Conservation (phyloP, 306 rosid species). For the Quercus wislizeni region DNA sequence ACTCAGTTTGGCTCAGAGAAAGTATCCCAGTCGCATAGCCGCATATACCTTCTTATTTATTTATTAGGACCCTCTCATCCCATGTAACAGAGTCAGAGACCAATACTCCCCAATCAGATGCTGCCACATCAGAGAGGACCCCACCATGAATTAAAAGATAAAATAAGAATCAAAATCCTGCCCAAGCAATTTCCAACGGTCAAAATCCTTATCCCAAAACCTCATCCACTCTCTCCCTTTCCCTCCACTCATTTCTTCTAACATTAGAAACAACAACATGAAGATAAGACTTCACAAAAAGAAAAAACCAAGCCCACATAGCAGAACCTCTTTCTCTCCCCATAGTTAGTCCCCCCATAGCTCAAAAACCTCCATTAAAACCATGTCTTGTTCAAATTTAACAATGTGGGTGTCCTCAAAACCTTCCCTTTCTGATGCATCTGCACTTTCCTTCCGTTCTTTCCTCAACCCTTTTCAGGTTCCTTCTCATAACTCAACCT, state of each 20-base stretch:
- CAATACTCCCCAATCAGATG: not conserved
- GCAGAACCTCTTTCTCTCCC: slow-evolving; percentile 23
- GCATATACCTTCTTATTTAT: slow-evolving; percentile 7
- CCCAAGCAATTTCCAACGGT: slow-evolving; percentile 27
- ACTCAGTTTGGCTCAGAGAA: not conserved
- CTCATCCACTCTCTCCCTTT: slow-evolving; percentile 40
- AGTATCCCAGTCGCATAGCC: slow-evolving; percentile 13
- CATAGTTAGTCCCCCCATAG: not conserved
- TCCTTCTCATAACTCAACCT: slow-evolving; percentile 44
- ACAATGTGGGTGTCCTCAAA: slow-evolving; percentile 60
- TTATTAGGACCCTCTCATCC: not conserved
- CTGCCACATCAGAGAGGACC: slow-evolving; percentile 22
- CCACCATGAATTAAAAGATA: not conserved
- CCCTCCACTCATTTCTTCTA: slow-evolving; percentile 50
- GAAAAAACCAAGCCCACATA: slow-evolving; percentile 9
- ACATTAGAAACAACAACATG: slow-evolving; percentile 1
- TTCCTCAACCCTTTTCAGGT: slow-evolving; percentile 60
- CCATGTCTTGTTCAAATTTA: slow-evolving; percentile 46
- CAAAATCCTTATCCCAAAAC: slow-evolving; percentile 54
- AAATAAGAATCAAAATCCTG: not conserved
- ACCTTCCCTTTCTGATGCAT: slow-evolving; percentile 64
- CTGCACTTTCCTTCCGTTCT: slow-evolving; percentile 59
- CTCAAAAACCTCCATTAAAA: not conserved
- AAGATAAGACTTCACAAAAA: slow-evolving; percentile 24
- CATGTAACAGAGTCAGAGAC: too few species aligned